Conservation (phyloP, 148 eudicot genomes). For the Rhododendron griersonianum region DNA sequence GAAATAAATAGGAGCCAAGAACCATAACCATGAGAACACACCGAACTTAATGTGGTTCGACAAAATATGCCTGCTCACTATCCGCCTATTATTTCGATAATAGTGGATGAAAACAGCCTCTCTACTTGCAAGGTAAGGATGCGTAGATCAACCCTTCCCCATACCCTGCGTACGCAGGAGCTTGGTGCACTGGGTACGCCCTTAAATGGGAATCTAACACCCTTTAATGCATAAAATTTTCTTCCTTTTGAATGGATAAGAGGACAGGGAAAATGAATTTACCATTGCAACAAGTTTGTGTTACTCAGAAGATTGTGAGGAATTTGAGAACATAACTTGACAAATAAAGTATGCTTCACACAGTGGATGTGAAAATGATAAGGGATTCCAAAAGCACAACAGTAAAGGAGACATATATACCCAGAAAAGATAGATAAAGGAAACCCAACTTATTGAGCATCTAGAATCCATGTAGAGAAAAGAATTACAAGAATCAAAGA, state of each 20-base stretch:
- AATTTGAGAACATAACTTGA: not conserved
- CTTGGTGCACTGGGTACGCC: not conserved
- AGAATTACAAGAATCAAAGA: not conserved
- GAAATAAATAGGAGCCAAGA: not conserved
- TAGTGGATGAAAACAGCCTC: not conserved
- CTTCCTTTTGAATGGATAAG: not conserved
- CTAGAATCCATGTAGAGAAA: slow-evolving; percentile 10
- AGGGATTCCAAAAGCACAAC: slow-evolving; percentile 6
- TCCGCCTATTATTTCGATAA: not conserved
- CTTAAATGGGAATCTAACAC: not conserved
- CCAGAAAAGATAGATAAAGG: not conserved
- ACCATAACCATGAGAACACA: not conserved
- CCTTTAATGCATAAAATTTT: not conserved
- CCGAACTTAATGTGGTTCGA: not conserved
- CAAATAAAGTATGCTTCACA: not conserved
- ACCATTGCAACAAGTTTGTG: not conserved
- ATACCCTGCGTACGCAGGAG: not conserved
- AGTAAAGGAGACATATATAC: not conserved
- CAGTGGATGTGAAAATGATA: not conserved
- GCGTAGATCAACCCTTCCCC: not conserved
- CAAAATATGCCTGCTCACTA: not conserved
- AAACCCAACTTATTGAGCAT: slow-evolving; percentile 17
- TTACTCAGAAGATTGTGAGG: not conserved
- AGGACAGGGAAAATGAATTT: not conserved
- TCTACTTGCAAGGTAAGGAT: not conserved